Evolutionary conservation across 495 filamentous ascomycete genomes (phyloP).

Genomic region (Penicillium antarcticum): DNA sequence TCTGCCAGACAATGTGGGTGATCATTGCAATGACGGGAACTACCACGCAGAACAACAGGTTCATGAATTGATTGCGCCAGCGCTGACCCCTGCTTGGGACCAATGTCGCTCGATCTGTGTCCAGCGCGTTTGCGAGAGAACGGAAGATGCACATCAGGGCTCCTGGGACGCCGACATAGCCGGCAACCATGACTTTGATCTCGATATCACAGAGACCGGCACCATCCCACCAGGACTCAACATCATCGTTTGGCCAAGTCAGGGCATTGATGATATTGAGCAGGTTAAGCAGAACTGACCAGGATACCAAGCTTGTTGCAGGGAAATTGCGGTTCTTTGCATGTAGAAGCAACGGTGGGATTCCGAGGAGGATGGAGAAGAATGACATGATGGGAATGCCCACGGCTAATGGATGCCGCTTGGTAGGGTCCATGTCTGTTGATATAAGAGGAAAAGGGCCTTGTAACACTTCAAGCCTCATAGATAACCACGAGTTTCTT

Average conservation of each 20-base stretch:
- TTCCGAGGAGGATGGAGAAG: slow-evolving; percentile 53
- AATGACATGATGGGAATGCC: slow-evolving; percentile 50
- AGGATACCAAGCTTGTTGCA: slow-evolving; percentile 59
- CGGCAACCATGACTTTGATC: slow-evolving; percentile 62
- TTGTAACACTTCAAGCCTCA: not conserved
- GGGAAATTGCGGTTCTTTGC: slow-evolving; percentile 42
- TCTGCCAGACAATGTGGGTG: slow-evolving; percentile 66
- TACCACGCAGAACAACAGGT: slow-evolving; percentile 66
- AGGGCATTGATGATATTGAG: slow-evolving; percentile 72
- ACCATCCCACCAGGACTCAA: slow-evolving; percentile 67
- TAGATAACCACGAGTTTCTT: no score
- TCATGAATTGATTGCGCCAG: slow-evolving; percentile 50
- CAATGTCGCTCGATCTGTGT: slow-evolving; percentile 59
- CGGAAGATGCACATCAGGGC: slow-evolving; percentile 66
- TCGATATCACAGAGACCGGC: slow-evolving; percentile 79
- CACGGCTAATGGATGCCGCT: slow-evolving; percentile 32
- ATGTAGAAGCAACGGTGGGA: slow-evolving; percentile 37
- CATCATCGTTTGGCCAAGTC: slow-evolving; percentile 76
- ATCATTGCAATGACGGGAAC: slow-evolving; percentile 63
- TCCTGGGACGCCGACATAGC: slow-evolving; percentile 62
- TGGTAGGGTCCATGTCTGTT: not conserved
- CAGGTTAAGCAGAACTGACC: slow-evolving; percentile 62
- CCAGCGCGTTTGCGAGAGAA: slow-evolving; percentile 64
- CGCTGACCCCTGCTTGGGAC: slow-evolving; percentile 50
- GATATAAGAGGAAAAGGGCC: not conserved